phyloP scores from a whole-genome alignment of 176 grass and related monocot genomes.

The Avena eriantha region DNA sequence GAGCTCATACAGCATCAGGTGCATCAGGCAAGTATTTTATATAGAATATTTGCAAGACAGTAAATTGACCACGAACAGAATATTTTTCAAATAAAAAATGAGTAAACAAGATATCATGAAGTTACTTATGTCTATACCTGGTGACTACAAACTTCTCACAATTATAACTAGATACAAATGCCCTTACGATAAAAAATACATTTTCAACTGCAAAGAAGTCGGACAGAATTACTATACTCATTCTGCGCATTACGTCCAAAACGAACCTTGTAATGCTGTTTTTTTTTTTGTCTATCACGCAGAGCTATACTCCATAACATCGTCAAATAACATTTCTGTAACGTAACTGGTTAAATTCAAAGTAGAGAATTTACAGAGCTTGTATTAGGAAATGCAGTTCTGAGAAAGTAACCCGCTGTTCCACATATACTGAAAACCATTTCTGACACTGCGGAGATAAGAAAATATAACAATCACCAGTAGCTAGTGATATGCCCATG shows the following conservation, averaged over 20 bases:
- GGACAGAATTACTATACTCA: background rate
- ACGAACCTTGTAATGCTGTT: background rate
- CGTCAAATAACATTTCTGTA: background rate
- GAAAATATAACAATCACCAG: background rate
- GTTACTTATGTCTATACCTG: background rate
- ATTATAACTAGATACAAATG: background rate
- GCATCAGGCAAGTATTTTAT: background rate
- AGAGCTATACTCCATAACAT: too few relatives aligned
- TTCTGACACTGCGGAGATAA: background rate
- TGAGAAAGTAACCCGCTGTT: background rate
- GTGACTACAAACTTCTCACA: background rate
- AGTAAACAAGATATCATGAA: background rate
- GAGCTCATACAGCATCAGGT: background rate
- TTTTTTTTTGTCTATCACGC: too few relatives aligned
- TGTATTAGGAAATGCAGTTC: background rate
- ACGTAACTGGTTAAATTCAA: background rate
- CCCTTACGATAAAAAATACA: background rate
- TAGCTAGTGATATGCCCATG: conserved; percentile 1
- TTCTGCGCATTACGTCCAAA: background rate
- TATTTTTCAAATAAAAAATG: too few relatives aligned
- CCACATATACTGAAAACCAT: background rate
- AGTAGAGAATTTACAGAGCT: background rate
- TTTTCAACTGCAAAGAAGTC: background rate
- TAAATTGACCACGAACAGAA: too few relatives aligned
- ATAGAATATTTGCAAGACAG: background rate